These are phyloP conservation scores for Fonsecaea nubica DNA, from an alignment of 2,329 filamentous ascomycete species.

Conservation along the genomic window DNA sequence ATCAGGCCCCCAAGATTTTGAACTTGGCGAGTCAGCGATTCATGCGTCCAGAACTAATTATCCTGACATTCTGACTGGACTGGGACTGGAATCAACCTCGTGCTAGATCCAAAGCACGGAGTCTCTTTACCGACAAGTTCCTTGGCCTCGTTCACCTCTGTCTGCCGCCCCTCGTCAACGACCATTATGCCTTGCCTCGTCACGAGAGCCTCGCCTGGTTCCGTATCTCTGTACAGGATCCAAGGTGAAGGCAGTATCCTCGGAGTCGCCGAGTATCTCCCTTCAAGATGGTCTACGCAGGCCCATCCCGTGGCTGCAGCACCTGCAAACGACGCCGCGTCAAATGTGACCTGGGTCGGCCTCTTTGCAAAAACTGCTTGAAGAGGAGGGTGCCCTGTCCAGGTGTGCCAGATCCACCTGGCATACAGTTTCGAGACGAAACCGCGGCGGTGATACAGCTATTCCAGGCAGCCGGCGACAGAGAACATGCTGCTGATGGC, in stretches of 20 bases:
- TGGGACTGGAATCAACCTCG: neutral
- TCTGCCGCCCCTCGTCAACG: neutral
- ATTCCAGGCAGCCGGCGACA: slow-evolving; percentile 5
- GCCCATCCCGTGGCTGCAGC: neutral
- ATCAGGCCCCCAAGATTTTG: neutral
- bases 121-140: neutral
- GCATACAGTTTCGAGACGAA: slow-evolving; percentile 9
- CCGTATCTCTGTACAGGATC: too few relatives aligned
- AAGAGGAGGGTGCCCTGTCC: slow-evolving; percentile 11
- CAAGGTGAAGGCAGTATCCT: neutral
- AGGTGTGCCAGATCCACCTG: slow-evolving; percentile 4
- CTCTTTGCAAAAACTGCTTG: slow-evolving; percentile 6
- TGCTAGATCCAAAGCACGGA: neutral
- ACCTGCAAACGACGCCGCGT: slow-evolving; percentile 5
- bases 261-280: neutral
- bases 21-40: too few relatives aligned
- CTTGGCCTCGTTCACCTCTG: neutral
- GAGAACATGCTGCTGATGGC: neutral
- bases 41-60: neutral
- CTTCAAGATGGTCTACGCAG: slow-evolving; percentile 7
- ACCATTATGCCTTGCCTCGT: neutral
- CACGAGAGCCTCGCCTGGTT: too few relatives aligned
- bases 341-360: slow-evolving; percentile 5
- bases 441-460: slow-evolving; percentile 3
- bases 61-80: neutral